Percentiles rank a stretch among this genome's conserved stretches.
Evolutionary conservation across 768 basidiomycete genomes (phyloP).

Genomic region (Holtermannia corniformis): DNA sequence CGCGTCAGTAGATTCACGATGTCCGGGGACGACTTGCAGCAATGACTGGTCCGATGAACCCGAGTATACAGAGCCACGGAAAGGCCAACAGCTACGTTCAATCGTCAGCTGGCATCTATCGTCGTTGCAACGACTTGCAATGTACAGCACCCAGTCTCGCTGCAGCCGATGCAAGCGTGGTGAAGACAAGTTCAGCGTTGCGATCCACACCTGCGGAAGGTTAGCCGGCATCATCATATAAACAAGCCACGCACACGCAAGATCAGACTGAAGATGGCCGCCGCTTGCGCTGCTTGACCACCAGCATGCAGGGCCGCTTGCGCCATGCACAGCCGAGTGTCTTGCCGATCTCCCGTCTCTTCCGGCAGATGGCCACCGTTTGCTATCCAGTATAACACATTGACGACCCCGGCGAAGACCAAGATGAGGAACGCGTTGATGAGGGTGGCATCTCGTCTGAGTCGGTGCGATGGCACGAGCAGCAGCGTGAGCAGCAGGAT

Average conservation of each 20-base stretch:
- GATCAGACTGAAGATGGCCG: not conserved
- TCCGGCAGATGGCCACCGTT: not conserved
- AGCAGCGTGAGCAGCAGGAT: not conserved
- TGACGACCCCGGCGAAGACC: not conserved
- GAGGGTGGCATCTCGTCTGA: not conserved
- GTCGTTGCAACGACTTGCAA: too few species aligned
- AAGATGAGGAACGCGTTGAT: not conserved
- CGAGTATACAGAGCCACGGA: not conserved
- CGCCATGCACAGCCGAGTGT: not conserved
- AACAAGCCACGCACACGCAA: not conserved
- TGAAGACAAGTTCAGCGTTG: not conserved
- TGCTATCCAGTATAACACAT: not conserved
- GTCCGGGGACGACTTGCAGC: too few species aligned
- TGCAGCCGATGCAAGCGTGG: not conserved
- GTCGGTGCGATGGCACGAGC: not conserved
- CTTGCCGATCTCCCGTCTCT: not conserved
- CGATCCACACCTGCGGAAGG: not conserved
- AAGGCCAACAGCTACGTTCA: not conserved
- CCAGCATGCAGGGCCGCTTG: not conserved
- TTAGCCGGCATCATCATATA: not conserved
- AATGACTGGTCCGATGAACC: not conserved
- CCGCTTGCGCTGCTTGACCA: not conserved
- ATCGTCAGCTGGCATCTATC: not conserved
- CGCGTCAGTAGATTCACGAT: too few species aligned
- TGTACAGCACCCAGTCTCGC: too few species aligned